A percentile compares a stretch with the other conserved stretches of the same genome.
phyloP scores from a whole-genome alignment of 306 rosid species.

The Datisca glomerata region DNA sequence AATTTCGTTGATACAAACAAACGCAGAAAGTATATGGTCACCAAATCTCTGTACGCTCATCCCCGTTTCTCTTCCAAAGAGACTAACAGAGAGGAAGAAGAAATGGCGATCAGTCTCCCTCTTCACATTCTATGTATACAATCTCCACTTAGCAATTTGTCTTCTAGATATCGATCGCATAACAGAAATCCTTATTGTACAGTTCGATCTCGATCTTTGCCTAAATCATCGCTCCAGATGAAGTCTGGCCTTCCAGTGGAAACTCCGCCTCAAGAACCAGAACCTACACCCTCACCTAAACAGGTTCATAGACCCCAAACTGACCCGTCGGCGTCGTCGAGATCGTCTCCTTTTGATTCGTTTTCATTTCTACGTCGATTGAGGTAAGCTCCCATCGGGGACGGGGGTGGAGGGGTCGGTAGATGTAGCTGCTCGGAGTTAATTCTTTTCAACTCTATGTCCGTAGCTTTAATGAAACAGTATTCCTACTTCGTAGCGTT shows the following conservation, averaged over 20 bases:
- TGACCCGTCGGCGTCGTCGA: constrained; percentile 9
- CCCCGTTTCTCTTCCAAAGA: not conserved
- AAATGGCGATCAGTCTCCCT: constrained; percentile 31
- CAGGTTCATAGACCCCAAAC: not conserved
- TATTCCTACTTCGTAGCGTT: too few species aligned
- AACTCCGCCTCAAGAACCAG: constrained; percentile 19
- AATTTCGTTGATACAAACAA: not conserved
- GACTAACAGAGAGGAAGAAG: not conserved
- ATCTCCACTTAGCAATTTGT: constrained; percentile 13
- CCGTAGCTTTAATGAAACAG: too few species aligned
- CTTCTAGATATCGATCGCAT: constrained; percentile 10
- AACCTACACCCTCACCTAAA: constrained; percentile 1
- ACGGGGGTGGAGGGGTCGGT: too few species aligned
- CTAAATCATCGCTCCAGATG: constrained; percentile 17
- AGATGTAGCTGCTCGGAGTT: too few species aligned
- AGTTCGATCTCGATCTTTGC: constrained; percentile 9
- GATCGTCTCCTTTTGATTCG: constrained; percentile 8
- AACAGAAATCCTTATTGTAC: constrained; percentile 18
- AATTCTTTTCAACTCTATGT: too few species aligned
- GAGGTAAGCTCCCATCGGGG: constrained; percentile 16
- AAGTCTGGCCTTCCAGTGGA: constrained; percentile 13
- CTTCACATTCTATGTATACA: constrained; percentile 15
- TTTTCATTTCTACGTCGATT: constrained; percentile 14
- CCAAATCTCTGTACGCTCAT: not conserved
- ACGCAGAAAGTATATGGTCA: not conserved